phyloP scores from a whole-genome alignment of 192 early-diverging fungal species.

The Phlyctochytrium arcticum region DNA sequence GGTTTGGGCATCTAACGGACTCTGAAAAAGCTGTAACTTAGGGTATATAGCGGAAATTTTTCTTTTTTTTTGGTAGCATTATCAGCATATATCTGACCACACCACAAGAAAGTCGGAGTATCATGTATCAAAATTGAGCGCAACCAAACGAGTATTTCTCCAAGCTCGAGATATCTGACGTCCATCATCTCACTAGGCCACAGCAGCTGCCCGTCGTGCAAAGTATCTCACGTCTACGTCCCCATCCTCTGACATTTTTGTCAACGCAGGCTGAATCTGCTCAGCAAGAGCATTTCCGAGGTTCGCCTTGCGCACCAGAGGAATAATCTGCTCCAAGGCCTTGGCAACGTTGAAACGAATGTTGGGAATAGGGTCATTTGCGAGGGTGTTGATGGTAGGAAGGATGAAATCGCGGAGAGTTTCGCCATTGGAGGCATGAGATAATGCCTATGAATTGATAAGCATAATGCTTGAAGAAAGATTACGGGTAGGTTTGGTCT shows the following conservation, averaged over 20 bases:
- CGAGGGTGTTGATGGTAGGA: constrained; percentile 79
- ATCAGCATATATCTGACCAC: background rate
- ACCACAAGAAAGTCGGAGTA: background rate
- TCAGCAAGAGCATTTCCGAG: constrained; percentile 58
- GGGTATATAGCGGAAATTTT: background rate
- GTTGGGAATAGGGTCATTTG: constrained; percentile 95
- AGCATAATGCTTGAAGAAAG: background rate
- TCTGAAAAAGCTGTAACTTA: no score
- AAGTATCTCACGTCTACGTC: constrained; percentile 95
- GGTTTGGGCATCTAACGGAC: background rate
- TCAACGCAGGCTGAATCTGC: constrained; percentile 76
- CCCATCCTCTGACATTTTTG: constrained; percentile 78
- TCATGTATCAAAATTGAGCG: no score
- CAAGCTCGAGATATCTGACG: no score
- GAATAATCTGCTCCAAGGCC: constrained; percentile 79
- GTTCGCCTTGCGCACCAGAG: constrained; percentile 63
- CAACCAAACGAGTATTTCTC: no score
- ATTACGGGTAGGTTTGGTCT: constrained; percentile 13
- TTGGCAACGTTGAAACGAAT: constrained; percentile 99
- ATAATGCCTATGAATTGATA: constrained; percentile 63
- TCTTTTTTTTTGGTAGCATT: background rate
- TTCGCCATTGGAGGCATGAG: constrained; percentile 78
- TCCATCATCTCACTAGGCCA: background rate
- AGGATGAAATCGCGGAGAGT: constrained; percentile 86
- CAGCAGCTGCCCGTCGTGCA: constrained; percentile 63